phyloP scores from a whole-genome alignment of 345 rosid genomes.

The Populus ilicifolia region DNA sequence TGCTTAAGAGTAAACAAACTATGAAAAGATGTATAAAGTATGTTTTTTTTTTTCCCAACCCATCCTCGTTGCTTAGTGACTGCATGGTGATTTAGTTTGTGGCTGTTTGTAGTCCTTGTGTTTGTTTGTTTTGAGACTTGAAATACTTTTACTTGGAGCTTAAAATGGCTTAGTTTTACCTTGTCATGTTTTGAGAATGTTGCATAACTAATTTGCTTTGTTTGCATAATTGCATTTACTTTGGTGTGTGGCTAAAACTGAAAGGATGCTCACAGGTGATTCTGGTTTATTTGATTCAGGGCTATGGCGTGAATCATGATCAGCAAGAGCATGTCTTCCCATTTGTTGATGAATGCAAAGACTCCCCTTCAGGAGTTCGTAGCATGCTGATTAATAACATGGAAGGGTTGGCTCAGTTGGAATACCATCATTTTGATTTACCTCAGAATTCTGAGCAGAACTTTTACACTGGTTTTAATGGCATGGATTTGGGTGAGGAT shows the following conservation, averaged over 20 bases:
- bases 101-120: not conserved
- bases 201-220: not conserved
- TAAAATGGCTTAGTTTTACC: not conserved
- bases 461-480: constrained; percentile 48
- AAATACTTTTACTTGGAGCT: not conserved
- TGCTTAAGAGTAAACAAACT: not conserved
- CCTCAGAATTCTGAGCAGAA: constrained; percentile 61
- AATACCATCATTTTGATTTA: constrained; percentile 63
- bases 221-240: not conserved
- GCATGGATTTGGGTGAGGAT: constrained; percentile 48
- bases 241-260: constrained; percentile 5
- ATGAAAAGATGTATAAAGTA: not conserved
- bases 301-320: constrained; percentile 49
- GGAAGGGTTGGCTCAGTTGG: constrained; percentile 47
- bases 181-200: constrained; percentile 2
- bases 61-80: not conserved
- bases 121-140: not conserved
- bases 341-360: constrained; percentile 53
- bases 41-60: not conserved
- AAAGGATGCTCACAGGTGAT: constrained; percentile 10
- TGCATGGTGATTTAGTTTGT: not conserved
- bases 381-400: constrained; percentile 28
- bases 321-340: constrained; percentile 54
- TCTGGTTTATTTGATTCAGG: constrained; percentile 37
- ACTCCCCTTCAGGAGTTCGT: constrained; percentile 37